Conservation (phyloP, 306 rosid genomes). For the Quillaja saponaria region DNA sequence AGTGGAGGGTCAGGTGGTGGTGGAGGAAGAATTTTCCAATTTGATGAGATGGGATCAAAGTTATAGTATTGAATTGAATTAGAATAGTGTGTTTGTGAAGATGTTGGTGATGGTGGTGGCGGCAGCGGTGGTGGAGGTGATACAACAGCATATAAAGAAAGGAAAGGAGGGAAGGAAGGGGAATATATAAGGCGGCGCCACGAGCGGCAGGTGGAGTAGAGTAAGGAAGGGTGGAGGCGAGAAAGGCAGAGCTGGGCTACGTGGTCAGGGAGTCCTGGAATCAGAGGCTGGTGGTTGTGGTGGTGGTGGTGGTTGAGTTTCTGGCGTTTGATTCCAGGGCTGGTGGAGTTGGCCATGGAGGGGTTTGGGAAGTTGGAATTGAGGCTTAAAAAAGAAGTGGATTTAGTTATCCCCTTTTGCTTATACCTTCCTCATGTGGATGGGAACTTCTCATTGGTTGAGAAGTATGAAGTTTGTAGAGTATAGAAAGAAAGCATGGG, state of each 20-base stretch:
- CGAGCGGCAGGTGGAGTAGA: conserved; percentile 58
- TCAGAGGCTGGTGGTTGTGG: conserved; percentile 23
- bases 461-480: too few species aligned
- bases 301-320: background rate
- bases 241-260: conserved; percentile 68
- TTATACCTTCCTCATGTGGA: too few species aligned
- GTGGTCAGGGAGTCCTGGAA: conserved; percentile 80
- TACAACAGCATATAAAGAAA: conserved; percentile 63
- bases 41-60: conserved; percentile 65
- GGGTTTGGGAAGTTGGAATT: background rate
- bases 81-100: background rate
- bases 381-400: background rate
- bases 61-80: conserved; percentile 37
- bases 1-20: conserved; percentile 49
- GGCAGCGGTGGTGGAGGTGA: conserved; percentile 25
- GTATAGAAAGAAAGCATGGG: too few species aligned
- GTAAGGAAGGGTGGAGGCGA: conserved; percentile 38
- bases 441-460: too few species aligned
- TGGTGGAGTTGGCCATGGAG: conserved; percentile 32
- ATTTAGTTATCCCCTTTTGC: background rate
- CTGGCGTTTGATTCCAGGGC: conserved; percentile 24
- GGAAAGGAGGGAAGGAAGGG: conserved; percentile 72
- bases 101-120: background rate
- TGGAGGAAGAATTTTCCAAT: conserved; percentile 53
- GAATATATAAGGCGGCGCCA: conserved; percentile 77